Evolutionary conservation across 2,329 filamentous ascomycete species (phyloP).

Genomic region (Alternaria sp.): DNA sequence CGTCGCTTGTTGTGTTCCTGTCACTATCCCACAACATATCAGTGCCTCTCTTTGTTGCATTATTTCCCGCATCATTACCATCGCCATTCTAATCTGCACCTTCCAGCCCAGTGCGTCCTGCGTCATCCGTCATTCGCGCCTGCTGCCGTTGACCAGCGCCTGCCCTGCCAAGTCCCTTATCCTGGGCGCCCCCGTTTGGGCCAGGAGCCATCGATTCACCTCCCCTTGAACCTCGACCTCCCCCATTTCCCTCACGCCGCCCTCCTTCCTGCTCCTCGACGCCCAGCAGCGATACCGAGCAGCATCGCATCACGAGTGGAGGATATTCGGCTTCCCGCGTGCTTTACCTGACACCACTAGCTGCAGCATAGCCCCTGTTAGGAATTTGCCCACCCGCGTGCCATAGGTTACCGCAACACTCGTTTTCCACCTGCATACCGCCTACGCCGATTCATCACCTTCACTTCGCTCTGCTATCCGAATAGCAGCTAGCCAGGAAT

Average conservation of each 20-base stretch:
- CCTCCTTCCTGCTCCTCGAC: slow-evolving; percentile 23
- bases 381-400: slow-evolving; percentile 34
- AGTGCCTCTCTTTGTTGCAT: neutral
- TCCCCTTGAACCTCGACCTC: slow-evolving; percentile 9
- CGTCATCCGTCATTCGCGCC: slow-evolving; percentile 14
- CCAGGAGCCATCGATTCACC: slow-evolving; percentile 28
- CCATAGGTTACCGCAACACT: slow-evolving; percentile 39
- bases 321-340: slow-evolving; percentile 16
- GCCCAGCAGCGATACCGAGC: slow-evolving; percentile 33
- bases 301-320: slow-evolving; percentile 19
- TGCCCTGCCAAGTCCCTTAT: slow-evolving; percentile 21
- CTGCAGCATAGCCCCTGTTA: slow-evolving; percentile 21
- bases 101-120: neutral
- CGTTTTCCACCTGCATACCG: slow-evolving; percentile 20
- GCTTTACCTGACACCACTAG: slow-evolving; percentile 35
- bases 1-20: neutral
- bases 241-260: slow-evolving; percentile 11
- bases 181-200: slow-evolving; percentile 18
- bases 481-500: slow-evolving; percentile 22
- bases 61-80: neutral
- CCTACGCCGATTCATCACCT: slow-evolving; percentile 2
- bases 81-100: neutral
- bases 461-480: slow-evolving; percentile 25
- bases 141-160: slow-evolving; percentile 24
- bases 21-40: neutral